phyloP scores from a whole-genome alignment of 345 rosid genomes.

The Physaria fendleri region DNA sequence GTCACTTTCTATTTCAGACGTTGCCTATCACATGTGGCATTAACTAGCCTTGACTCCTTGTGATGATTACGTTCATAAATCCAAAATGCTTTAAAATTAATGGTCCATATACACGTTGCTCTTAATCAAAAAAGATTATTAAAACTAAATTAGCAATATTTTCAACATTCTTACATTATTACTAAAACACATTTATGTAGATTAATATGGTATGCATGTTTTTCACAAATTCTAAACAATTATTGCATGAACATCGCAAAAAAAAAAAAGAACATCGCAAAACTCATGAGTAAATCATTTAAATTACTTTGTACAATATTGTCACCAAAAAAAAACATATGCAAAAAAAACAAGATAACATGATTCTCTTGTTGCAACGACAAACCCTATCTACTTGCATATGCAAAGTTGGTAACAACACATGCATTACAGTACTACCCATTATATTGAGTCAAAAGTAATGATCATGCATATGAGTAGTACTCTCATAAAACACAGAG shows the following conservation, averaged over 20 bases:
- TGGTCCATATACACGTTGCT: too few species aligned
- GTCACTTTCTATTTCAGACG: too few species aligned
- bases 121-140: too few species aligned
- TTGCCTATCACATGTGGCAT: background rate
- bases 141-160: too few species aligned
- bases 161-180: too few species aligned
- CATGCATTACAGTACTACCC: too few species aligned
- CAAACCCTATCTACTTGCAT: background rate
- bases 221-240: background rate
- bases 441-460: conserved; percentile 1
- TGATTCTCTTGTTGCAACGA: background rate
- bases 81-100: background rate
- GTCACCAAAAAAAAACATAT: background rate
- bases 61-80: background rate
- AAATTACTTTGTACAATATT: background rate
- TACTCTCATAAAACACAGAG: background rate
- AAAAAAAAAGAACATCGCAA: background rate
- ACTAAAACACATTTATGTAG: too few species aligned
- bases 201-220: background rate
- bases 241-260: background rate
- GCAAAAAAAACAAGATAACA: background rate
- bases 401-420: background rate
- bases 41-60: background rate
- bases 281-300: background rate
- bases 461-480: conserved; percentile 3